phyloP scores from a whole-genome alignment of 192 early-diverging fungal species.

The Radiomyces spectabilis region DNA sequence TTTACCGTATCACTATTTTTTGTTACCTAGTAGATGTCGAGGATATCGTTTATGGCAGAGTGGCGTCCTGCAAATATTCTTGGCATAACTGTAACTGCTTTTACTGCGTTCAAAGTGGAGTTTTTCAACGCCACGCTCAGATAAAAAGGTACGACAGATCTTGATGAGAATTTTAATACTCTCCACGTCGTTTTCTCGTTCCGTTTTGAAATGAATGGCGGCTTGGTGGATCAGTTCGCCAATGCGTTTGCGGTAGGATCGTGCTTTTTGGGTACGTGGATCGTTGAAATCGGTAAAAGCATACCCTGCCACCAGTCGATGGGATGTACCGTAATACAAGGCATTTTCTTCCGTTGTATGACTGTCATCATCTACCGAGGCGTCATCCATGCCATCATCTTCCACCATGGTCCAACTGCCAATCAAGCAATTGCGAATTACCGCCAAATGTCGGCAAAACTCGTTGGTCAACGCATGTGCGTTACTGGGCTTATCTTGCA shows the following conservation, averaged over 20 bases:
- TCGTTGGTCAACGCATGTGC: conserved; percentile 37
- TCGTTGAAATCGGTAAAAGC: conserved; percentile 53
- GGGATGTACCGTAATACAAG: conserved; percentile 1
- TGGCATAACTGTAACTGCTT: conserved; percentile 49
- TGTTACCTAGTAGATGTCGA: conserved; percentile 34
- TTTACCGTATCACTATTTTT: neutral
- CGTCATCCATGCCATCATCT: conserved; percentile 41
- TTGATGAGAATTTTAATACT: conserved; percentile 62
- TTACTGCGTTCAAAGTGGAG: conserved; percentile 34
- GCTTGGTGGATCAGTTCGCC: conserved; percentile 45
- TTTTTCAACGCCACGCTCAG: conserved; percentile 48
- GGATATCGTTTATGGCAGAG: conserved; percentile 45
- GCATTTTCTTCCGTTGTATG: conserved; percentile 1
- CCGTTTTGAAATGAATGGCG: conserved; percentile 38
- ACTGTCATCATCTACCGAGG: conserved; percentile 19
- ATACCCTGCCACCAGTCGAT: conserved; percentile 51
- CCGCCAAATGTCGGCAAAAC: conserved; percentile 38
- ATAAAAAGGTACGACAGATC: conserved; percentile 37
- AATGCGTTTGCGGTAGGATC: conserved; percentile 44
- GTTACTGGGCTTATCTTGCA: conserved; percentile 15
- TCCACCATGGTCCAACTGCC: conserved; percentile 45
- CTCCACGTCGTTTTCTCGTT: conserved; percentile 71
- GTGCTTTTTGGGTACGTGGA: conserved; percentile 35
- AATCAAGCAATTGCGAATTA: conserved; percentile 43
- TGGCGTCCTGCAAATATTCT: conserved; percentile 35